Evolutionary conservation across 176 grass and related monocot species (phyloP), one percentile per base, ranked within the genome.

Genomic region (Aegilops tauschii): DNA sequence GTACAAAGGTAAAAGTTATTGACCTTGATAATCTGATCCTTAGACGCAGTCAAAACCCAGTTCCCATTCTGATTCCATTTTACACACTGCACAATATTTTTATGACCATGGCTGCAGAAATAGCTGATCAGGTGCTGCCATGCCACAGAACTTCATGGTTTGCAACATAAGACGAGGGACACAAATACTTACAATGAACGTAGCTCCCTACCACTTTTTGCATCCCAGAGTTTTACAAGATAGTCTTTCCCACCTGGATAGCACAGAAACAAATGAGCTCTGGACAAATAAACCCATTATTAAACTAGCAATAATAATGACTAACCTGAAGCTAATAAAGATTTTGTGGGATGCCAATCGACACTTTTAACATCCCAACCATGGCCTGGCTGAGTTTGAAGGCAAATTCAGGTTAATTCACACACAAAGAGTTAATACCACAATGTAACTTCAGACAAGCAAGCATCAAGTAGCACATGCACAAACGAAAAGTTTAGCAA

Each of bases 51-150:
- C 87, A 99, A 79, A 73, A 99, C 89, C 97, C 97, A 99, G 83
- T 99, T 99, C 70, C 97, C 97, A 89, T 99, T 99, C 82, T 93
- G 97, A 88, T 99, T 99, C 97, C 97, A 99, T 84, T 96, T 99
- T 42, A 99, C 97, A 90, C 94, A 94, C 62, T 96, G 92, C 68
- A 98, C 97, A 77, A 93, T 98, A 65, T 98, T 98, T 91, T 98
- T 98, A 77, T 98, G 97, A 85, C 94, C 97, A 87, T 98, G 97
- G 82, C 94, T 98, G 89, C 84, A 94, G 35, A 90, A 66, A 84
- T 61, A 88, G 58, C 35, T 87, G 45, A 39, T 80, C 64, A 84
- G 82, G 54, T 17, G 40, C 8, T 65, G 39, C 65, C 69, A 61
- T 76, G 58, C 68, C 35, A 84, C 36, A 90, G 69, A 91, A 12